Evolutionary conservation across 345 rosid genomes (phyloP).

Genomic region (Syzygium jambos): DNA sequence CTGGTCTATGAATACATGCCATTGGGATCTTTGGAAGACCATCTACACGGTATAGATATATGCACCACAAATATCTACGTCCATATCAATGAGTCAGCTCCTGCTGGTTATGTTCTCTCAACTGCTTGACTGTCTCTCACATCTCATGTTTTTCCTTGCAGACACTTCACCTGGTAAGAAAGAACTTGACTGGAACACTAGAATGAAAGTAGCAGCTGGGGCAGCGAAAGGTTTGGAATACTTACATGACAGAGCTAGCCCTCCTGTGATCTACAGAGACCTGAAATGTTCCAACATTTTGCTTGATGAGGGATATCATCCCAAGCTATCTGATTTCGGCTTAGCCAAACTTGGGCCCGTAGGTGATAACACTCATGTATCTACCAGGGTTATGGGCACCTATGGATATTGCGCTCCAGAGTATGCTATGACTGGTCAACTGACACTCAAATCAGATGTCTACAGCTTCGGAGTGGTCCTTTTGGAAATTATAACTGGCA

Average conservation of each 20-base stretch:
- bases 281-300: slow-evolving; percentile 83
- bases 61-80: not conserved
- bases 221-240: slow-evolving; percentile 83
- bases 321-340: slow-evolving; percentile 91
- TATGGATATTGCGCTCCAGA: slow-evolving; percentile 93
- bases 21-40: slow-evolving; percentile 76
- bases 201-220: slow-evolving; percentile 91
- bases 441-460: slow-evolving; percentile 80
- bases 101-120: not conserved
- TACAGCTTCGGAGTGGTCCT: slow-evolving; percentile 90
- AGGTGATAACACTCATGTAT: slow-evolving; percentile 85
- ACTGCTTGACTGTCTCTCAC: not conserved
- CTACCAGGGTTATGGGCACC: slow-evolving; percentile 94
- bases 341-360: slow-evolving; percentile 90
- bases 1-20: slow-evolving; percentile 89
- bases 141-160: slow-evolving; percentile 12
- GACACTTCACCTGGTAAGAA: slow-evolving; percentile 56
- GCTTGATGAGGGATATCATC: slow-evolving; percentile 60
- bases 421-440: slow-evolving; percentile 91
- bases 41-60: slow-evolving; percentile 53
- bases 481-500: slow-evolving; percentile 77
- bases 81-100: not conserved
- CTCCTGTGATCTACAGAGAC: slow-evolving; percentile 82
- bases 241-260: slow-evolving; percentile 70
- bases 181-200: slow-evolving; percentile 76